Evolutionary conservation across 1,139 yeast genomes (phyloP), one percentile per base, ranked within the genome.

Genomic region (Zygoascus sp.): DNA sequence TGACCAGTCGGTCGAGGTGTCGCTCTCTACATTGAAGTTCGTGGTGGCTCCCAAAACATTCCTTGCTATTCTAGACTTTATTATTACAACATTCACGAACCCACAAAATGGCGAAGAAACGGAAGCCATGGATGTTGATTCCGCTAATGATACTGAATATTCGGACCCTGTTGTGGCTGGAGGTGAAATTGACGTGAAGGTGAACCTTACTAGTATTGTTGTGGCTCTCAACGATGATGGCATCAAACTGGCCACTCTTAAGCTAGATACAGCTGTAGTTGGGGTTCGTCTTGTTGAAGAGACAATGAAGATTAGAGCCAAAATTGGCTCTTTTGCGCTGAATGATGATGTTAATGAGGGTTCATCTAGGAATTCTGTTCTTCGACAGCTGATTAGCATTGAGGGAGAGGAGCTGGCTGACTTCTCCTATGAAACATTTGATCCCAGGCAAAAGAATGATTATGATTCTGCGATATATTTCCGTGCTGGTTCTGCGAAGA

Each of bases 351-450:
- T 81, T 2, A 78, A 81, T 57, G 79, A 79, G 48, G 86, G 83
- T 0, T 69, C 82, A 1, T 74, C 81, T 1, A 65, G 77, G 49
- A 78, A 79, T 48, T 81, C 90, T 1, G 65, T 74, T 2, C 66
- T 82, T 50, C 73, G 94, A 52, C 79, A 80, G 52, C 70, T 92
- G 32, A 75, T 92, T 30, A 79, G 82, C 49, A 88, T 92, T 62
- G 89, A 87, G 58, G 96, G 92, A 5, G 77, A 81, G 50, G 85
- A 87, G 52, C 70, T 90, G 47, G 95, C 94, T 0, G 95, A 88
- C 60, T 76, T 92, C 56, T 72, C 76, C 3, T 92, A 90, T 61
- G 94, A 88, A 59, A 86, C 96, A 0, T 85, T 76, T 63, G 95
- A 86, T 59, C 70, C 75, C 5, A 40, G 48, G 5, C 48, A 27